phyloP scores from a whole-genome alignment of 75 land plant genomes.

The Pinus albicaulis region DNA sequence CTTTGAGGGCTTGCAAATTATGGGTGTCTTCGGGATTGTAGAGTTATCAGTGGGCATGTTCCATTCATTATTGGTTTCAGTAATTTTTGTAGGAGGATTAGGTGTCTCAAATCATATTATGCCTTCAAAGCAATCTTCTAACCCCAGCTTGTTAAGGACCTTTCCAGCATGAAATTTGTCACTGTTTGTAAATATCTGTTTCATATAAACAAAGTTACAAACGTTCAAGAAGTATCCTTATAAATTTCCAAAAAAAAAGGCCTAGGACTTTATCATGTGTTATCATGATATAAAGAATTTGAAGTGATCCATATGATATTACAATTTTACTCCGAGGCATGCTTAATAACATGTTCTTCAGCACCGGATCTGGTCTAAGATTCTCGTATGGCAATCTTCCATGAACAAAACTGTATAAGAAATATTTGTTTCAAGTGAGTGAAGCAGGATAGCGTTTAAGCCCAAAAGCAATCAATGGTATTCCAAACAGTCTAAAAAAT shows the following conservation, averaged over 20 bases:
- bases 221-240: background rate
- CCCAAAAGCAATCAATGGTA: background rate
- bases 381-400: slow-evolving; percentile 68
- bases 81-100: slow-evolving; percentile 34
- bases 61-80: slow-evolving; percentile 8
- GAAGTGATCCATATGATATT: slow-evolving; percentile 6
- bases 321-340: slow-evolving; percentile 87
- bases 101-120: slow-evolving; percentile 85
- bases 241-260: background rate
- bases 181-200: slow-evolving; percentile 77
- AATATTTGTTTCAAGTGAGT: background rate
- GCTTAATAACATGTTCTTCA: slow-evolving; percentile 63
- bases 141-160: slow-evolving; percentile 54
- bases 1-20: slow-evolving; percentile 71
- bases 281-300: no score
- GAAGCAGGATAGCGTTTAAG: background rate
- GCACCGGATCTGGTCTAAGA: slow-evolving; percentile 62
- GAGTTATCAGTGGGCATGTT: background rate
- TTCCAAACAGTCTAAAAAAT: background rate
- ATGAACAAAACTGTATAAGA: slow-evolving; percentile 26
- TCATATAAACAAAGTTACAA: background rate
- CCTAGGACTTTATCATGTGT: background rate
- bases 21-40: slow-evolving; percentile 44
- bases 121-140: slow-evolving; percentile 87
- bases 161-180: slow-evolving; percentile 62